Conservation (phyloP, 352 stramenopile species). For the Pythium biforme region DNA sequence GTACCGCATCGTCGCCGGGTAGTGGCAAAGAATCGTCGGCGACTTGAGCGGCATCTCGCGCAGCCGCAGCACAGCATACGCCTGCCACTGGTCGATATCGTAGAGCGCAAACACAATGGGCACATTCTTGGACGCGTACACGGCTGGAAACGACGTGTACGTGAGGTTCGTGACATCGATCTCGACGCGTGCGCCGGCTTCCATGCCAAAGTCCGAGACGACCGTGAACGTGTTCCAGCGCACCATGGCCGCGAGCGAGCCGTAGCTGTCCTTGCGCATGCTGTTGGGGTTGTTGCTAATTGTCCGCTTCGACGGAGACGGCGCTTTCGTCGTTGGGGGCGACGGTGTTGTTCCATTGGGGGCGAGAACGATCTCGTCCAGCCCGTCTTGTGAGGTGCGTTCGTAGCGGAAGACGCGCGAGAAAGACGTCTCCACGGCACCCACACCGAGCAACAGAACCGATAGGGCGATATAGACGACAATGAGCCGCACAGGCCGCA, state of each 20-base stretch:
- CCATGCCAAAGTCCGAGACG: conserved; percentile 60
- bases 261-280: conserved; percentile 2
- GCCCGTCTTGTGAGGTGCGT: conserved; percentile 3
- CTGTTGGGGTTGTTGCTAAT: neutral
- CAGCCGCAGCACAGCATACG: conserved; percentile 56
- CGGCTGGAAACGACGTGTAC: conserved; percentile 17
- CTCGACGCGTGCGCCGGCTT: conserved; percentile 40
- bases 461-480: neutral
- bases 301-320: neutral
- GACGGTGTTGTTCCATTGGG: neutral
- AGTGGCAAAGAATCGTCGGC: conserved; percentile 56
- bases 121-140: conserved; percentile 22
- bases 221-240: conserved; percentile 67
- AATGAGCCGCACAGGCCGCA: conserved; percentile 1
- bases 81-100: conserved; percentile 58
- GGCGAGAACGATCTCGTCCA: neutral
- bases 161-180: conserved; percentile 39
- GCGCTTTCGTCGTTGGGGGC: neutral
- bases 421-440: conserved; percentile 22
- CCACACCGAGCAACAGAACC: neutral
- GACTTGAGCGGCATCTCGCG: conserved; percentile 58
- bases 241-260: conserved; percentile 24
- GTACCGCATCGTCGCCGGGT: conserved; percentile 50
- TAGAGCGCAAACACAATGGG: conserved; percentile 61
- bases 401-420: conserved; percentile 23